phyloP scores from a whole-genome alignment of 2,329 filamentous ascomycete species.

The Apiospora sp. region DNA sequence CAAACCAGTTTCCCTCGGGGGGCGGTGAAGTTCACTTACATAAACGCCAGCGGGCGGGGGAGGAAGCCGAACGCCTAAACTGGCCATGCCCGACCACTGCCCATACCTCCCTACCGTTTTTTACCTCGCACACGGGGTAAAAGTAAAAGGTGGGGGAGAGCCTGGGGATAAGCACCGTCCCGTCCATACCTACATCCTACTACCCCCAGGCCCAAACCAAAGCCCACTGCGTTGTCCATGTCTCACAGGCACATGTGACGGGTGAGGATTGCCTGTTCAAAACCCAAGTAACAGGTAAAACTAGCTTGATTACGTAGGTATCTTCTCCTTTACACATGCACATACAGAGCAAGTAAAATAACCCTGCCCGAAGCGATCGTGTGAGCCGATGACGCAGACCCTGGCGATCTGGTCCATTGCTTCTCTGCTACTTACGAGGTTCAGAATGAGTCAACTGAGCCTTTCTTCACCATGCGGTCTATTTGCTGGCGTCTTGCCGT shows the following conservation, averaged over 20 bases:
- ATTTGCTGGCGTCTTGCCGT: slow-evolving; percentile 5
- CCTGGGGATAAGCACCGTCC: background rate
- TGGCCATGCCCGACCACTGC: background rate
- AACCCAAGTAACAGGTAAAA: slow-evolving; percentile 12
- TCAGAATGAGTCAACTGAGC: slow-evolving; percentile 22
- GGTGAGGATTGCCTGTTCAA: background rate
- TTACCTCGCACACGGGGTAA: slow-evolving; percentile 8
- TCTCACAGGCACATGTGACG: slow-evolving; percentile 21
- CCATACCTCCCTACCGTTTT: background rate
- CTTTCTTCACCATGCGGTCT: slow-evolving; percentile 19
- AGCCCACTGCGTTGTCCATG: slow-evolving; percentile 5
- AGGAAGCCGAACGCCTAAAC: slow-evolving; percentile 19
- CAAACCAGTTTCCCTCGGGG: background rate
- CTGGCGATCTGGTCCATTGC: slow-evolving; percentile 8
- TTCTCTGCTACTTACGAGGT: background rate
- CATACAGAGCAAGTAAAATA: background rate
- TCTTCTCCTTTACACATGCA: background rate
- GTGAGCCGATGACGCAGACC: slow-evolving; percentile 25
- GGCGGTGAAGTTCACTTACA: slow-evolving; percentile 17
- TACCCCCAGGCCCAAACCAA: background rate
- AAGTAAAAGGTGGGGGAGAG: slow-evolving; percentile 17
- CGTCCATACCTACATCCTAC: no score
- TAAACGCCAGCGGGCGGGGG: slow-evolving; percentile 7
- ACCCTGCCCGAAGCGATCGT: slow-evolving; percentile 11
- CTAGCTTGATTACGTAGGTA: background rate